Percentiles rank a stretch among this genome's conserved stretches.
phyloP scores from a whole-genome alignment of 352 stramenopile species.

The Pythium guiyangense region DNA sequence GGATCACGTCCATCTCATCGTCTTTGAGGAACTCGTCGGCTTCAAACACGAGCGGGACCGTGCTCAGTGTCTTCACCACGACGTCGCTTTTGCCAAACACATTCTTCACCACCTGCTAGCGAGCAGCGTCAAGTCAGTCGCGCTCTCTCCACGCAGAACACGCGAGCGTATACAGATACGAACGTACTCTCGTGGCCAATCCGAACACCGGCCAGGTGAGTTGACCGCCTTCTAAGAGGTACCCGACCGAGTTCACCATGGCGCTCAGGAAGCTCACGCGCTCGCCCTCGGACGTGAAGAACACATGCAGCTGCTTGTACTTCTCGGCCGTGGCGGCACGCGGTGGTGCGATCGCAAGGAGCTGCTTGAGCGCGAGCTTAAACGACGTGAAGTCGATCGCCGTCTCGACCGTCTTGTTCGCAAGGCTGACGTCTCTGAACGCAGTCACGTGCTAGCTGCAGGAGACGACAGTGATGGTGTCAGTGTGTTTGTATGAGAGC shows the following conservation, averaged over 20 bases:
- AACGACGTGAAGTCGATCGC: constrained; percentile 31
- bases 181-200: constrained; percentile 61
- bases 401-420: constrained; percentile 22
- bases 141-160: not conserved
- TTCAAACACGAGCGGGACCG: constrained; percentile 62
- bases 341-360: constrained; percentile 31
- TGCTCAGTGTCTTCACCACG: constrained; percentile 54
- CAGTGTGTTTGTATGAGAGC: not conserved
- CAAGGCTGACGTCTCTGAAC: constrained; percentile 55
- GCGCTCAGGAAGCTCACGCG: constrained; percentile 37
- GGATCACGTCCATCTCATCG: constrained; percentile 70
- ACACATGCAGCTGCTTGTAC: constrained; percentile 69
- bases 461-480: too few relatives aligned
- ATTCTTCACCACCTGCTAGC: constrained; percentile 32
- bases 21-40: constrained; percentile 73
- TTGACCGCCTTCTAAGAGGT: constrained; percentile 68
- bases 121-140: not conserved
- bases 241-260: constrained; percentile 50
- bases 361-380: constrained; percentile 26
- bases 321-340: constrained; percentile 24
- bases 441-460: constrained; percentile 38
- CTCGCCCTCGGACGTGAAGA: constrained; percentile 52
- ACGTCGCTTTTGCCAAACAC: constrained; percentile 40
- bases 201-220: constrained; percentile 72
- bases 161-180: not conserved